phyloP scores from a whole-genome alignment of 169 alveolate species.

The Blepharisma undulans region DNA sequence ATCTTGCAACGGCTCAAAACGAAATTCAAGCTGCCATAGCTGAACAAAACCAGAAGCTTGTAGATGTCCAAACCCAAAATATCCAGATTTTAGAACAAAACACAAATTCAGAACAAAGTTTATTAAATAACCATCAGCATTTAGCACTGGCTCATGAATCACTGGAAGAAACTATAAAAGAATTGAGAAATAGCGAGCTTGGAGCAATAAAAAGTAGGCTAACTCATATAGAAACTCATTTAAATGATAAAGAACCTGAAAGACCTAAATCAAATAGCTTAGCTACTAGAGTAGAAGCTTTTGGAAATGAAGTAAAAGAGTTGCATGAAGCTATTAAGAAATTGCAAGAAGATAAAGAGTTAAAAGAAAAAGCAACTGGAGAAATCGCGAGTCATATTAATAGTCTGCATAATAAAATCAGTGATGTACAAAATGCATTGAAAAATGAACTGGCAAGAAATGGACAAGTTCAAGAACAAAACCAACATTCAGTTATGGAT shows the following conservation, averaged over 20 bases:
- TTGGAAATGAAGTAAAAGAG: background rate
- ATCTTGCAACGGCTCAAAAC: background rate
- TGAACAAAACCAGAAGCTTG: background rate
- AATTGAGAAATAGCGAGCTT: background rate
- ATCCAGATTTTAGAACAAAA: background rate
- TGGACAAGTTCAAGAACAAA: background rate
- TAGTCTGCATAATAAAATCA: background rate
- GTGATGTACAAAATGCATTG: background rate
- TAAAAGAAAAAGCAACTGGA: background rate
- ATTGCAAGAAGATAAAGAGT: background rate
- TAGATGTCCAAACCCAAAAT: background rate
- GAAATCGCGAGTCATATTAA: background rate
- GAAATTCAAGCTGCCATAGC: background rate
- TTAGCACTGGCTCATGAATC: background rate
- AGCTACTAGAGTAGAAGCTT: background rate
- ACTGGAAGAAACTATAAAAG: background rate
- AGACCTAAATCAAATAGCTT: background rate
- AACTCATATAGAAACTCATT: background rate
- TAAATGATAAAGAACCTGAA: background rate
- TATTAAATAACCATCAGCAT: background rate
- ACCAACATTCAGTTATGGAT: background rate
- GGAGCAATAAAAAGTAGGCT: background rate
- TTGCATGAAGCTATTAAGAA: background rate
- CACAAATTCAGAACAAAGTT: background rate
- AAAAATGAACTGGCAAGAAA: background rate